These are phyloP conservation scores for Taphrina communis DNA, from an alignment of 1,139 yeast genomes.

Conservation along the genomic window DNA sequence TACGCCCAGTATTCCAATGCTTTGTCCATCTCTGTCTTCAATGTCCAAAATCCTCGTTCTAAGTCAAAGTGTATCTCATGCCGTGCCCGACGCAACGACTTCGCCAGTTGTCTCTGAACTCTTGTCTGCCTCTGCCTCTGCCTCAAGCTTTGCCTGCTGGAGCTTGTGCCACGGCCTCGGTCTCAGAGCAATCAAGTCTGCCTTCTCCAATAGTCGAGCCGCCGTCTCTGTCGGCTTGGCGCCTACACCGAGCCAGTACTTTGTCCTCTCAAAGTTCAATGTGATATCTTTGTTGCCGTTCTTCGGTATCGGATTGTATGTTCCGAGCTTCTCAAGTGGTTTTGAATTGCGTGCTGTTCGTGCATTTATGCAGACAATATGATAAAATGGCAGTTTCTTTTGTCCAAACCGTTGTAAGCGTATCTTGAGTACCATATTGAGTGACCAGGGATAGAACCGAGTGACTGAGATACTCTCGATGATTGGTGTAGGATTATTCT, in stretches of 20 bases:
- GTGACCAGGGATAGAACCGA: neutral
- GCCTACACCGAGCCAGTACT: conserved; percentile 98
- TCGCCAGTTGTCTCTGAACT: neutral
- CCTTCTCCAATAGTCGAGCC: conserved; percentile 74
- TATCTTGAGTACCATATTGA: conserved; percentile 62
- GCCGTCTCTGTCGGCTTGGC: conserved; percentile 92
- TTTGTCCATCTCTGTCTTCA: too few species aligned
- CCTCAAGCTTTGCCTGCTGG: neutral
- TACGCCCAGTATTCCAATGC: neutral
- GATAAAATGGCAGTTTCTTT: conserved; percentile 82
- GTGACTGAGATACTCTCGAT: neutral
- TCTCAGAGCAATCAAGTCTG: conserved; percentile 51
- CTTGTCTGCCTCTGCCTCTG: neutral
- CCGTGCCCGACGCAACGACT: conserved; percentile 4
- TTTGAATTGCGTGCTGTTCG: conserved; percentile 75
- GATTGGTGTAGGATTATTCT: neutral
- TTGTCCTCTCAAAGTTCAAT: conserved; percentile 86
- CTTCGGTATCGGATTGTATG: conserved; percentile 82
- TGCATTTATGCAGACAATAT: conserved; percentile 84
- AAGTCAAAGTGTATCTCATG: neutral
- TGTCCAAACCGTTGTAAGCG: conserved; percentile 94
- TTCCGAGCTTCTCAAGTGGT: conserved; percentile 95
- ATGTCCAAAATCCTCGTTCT: too few species aligned
- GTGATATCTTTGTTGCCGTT: conserved; percentile 78
- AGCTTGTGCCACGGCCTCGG: conserved; percentile 19